Percentiles rank a stretch among this genome's conserved stretches.
Evolutionary conservation across 768 basidiomycete species (phyloP).

Genomic region (Boletellus sp.): DNA sequence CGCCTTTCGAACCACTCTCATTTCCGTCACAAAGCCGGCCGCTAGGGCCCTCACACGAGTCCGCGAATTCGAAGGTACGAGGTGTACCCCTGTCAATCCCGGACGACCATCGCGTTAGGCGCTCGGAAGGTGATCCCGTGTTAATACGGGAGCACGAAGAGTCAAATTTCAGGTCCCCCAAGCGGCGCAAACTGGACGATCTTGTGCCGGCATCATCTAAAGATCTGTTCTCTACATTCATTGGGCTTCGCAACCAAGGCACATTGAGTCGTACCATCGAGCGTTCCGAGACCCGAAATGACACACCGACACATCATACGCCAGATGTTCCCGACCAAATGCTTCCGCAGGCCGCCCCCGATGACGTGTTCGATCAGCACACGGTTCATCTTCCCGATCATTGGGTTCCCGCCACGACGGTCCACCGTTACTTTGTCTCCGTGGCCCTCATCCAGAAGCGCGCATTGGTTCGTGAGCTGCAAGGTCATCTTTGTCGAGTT

Average conservation of each 20-base stretch:
- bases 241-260: constrained; percentile 24
- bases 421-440: constrained; percentile 68
- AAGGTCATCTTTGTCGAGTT: constrained; percentile 42
- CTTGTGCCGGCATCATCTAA: constrained; percentile 22
- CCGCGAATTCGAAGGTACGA: constrained; percentile 2
- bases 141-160: constrained; percentile 1
- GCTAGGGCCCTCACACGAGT: neutral
- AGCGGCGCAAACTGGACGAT: constrained; percentile 27
- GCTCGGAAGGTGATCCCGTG: neutral
- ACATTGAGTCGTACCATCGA: constrained; percentile 2
- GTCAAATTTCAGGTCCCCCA: constrained; percentile 2
- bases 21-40: constrained; percentile 20
- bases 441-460: constrained; percentile 67
- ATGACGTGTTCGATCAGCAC: constrained; percentile 39
- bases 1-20: constrained; percentile 24
- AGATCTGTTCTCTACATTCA: constrained; percentile 25
- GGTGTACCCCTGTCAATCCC: constrained; percentile 4
- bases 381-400: constrained; percentile 43
- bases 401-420: constrained; percentile 28
- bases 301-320: constrained; percentile 6
- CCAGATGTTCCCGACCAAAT: constrained; percentile 10
- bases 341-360: constrained; percentile 31
- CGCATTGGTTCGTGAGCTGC: constrained; percentile 51
- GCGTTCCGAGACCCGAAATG: constrained; percentile 12
- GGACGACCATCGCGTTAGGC: neutral